A percentile compares a stretch with the other conserved stretches of the same genome.
Evolutionary conservation across 2,329 filamentous ascomycete genomes (phyloP).

Genomic region (Bipolaris victoriae): DNA sequence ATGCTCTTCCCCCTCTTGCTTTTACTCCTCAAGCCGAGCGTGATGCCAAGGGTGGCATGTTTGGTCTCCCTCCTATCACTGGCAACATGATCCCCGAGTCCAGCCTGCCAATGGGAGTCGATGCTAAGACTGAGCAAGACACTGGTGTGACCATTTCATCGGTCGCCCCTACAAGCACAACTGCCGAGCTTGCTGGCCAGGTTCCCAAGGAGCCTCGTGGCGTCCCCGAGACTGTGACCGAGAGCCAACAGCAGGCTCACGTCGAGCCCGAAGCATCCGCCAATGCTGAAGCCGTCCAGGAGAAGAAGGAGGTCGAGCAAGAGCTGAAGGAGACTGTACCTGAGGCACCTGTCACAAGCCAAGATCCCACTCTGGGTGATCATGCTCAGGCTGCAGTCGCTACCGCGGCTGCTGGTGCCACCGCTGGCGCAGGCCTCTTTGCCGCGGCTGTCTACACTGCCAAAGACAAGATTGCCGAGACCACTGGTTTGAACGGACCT

Average conservation of each 20-base stretch:
- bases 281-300: slow-evolving; percentile 67
- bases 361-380: slow-evolving; percentile 31
- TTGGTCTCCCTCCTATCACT: slow-evolving; percentile 57
- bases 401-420: slow-evolving; percentile 46
- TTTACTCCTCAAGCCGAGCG: slow-evolving; percentile 52
- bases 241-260: slow-evolving; percentile 72
- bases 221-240: slow-evolving; percentile 68
- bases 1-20: slow-evolving; percentile 60
- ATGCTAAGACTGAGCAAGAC: slow-evolving; percentile 48
- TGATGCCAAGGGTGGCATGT: slow-evolving; percentile 53
- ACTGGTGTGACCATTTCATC: slow-evolving; percentile 52
- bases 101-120: slow-evolving; percentile 71
- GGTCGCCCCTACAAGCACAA: slow-evolving; percentile 53
- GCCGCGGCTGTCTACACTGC: slow-evolving; percentile 39
- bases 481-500: slow-evolving; percentile 48
- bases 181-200: slow-evolving; percentile 53
- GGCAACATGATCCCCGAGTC: slow-evolving; percentile 80
- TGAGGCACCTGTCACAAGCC: slow-evolving; percentile 47
- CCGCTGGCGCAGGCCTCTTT: slow-evolving; percentile 52
- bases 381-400: slow-evolving; percentile 26
- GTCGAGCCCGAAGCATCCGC: slow-evolving; percentile 71
- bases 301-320: slow-evolving; percentile 73
- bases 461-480: slow-evolving; percentile 46
- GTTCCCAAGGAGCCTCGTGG: slow-evolving; percentile 54
- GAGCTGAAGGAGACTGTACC: slow-evolving; percentile 73